A percentile compares a stretch with the other conserved stretches of the same genome.
Conservation (phyloP, 2,329 filamentous ascomycete genomes). For the Pyrenophora teres region DNA sequence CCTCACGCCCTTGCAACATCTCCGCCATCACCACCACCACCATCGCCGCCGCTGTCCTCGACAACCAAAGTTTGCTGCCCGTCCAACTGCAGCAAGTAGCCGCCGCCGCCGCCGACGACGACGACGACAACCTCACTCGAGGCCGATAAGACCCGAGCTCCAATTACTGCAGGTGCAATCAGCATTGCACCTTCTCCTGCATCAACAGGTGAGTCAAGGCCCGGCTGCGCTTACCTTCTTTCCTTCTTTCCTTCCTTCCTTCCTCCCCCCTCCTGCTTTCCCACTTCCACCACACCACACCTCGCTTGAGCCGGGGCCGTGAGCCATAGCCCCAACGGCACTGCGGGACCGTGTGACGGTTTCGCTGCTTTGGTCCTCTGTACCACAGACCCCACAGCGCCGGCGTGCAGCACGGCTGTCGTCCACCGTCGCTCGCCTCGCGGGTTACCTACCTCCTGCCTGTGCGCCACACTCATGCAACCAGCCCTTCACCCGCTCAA, state of each 20-base stretch:
- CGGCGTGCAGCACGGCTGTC: slow-evolving; percentile 39
- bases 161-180: slow-evolving; percentile 10
- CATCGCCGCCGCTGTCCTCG: slow-evolving; percentile 2
- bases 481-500: slow-evolving; percentile 34
- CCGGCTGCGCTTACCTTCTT: slow-evolving; percentile 18
- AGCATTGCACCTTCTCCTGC: slow-evolving; percentile 18
- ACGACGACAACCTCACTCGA: neutral
- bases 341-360: slow-evolving; percentile 39
- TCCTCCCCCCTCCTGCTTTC: slow-evolving; percentile 4
- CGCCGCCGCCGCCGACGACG: neutral
- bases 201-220: slow-evolving; percentile 42
- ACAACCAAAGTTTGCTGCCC: slow-evolving; percentile 25
- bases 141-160: slow-evolving; percentile 12
- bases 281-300: slow-evolving; percentile 13
- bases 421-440: slow-evolving; percentile 42
- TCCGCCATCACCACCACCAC: neutral
- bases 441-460: slow-evolving; percentile 29
- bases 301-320: slow-evolving; percentile 22
- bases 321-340: slow-evolving; percentile 30
- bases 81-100: slow-evolving; percentile 17
- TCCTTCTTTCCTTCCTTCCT: neutral
- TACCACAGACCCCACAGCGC: slow-evolving; percentile 39
- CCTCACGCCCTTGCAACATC: slow-evolving; percentile 18
- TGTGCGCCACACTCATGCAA: slow-evolving; percentile 47
- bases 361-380: slow-evolving; percentile 38